A percentile compares a stretch with the other conserved stretches of the same genome.
phyloP scores from a whole-genome alignment of 495 filamentous ascomycete species.

The Acidomyces sp. region DNA sequence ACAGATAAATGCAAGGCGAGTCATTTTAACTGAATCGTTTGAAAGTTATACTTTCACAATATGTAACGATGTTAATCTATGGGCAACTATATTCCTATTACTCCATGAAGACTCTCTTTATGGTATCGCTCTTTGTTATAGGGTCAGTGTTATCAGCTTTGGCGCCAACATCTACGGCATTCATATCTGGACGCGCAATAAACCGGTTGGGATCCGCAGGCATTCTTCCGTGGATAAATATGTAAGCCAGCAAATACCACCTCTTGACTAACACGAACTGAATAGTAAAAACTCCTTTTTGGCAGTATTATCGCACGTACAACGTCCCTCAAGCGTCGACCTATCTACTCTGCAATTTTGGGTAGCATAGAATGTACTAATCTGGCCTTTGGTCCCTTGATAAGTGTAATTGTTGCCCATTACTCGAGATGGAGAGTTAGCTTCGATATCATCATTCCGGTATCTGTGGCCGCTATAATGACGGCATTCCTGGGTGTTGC shows the following conservation, averaged over 20 bases:
- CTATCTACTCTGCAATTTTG: conserved; percentile 24
- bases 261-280: not conserved
- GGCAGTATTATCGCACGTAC: conserved; percentile 22
- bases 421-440: not conserved
- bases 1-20: conserved; percentile 18
- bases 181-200: conserved; percentile 27
- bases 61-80: conserved; percentile 16
- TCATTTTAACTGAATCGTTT: not conserved
- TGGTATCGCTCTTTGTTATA: conserved; percentile 23
- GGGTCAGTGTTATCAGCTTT: conserved; percentile 25
- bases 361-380: conserved; percentile 25
- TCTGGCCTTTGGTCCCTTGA: conserved; percentile 20
- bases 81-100: conserved; percentile 26
- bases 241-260: not conserved
- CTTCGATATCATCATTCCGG: not conserved
- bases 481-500: not conserved
- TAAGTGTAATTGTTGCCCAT: conserved; percentile 14
- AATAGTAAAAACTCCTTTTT: conserved; percentile 5
- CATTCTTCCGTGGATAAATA: conserved; percentile 20
- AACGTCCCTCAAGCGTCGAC: conserved; percentile 18
- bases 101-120: conserved; percentile 24
- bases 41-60: not conserved
- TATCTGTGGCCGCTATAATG: not conserved
- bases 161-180: conserved; percentile 19
- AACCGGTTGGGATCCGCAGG: conserved; percentile 23